Base-by-base conservation (phyloP, 495 filamentous ascomycete genomes). In the Aspergillus cristatus region DNA sequence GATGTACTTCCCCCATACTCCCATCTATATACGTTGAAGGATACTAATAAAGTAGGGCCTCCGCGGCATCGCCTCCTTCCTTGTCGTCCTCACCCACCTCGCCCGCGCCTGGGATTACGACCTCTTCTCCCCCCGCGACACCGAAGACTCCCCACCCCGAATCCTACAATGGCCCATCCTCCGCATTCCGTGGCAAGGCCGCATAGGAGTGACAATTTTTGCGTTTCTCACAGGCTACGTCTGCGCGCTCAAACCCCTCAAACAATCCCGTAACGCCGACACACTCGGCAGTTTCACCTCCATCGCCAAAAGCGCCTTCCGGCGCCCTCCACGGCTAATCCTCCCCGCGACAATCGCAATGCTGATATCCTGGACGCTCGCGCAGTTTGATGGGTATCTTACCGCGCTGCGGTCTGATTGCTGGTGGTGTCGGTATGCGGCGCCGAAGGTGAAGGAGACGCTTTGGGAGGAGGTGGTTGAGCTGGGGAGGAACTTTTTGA, bases 201-300 rank as follows among this genome's bases (percentile, higher is more conserved):
- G 74, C 36, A 65, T 80, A 18, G 77, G 79, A 34, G 76, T 83
- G 14, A 71, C 76, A 20, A 75, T 80, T 37, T 83, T 83, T 62
- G 67, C 72, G 34, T 71, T 83, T 41, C 65, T 83, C 28, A 79
- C 79, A 13, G 79, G 78, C 34, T 83, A 80, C 45, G 78, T 83
- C 16, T 80, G 76, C 50, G 75, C 78, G 6, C 53, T 83, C 28
- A 81, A 81, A 51, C 77, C 79, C 1, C 54, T 83, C 28, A 76
- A 78, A 34, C 68, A 75, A 35, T 62, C 63, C 24, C 72, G 72
- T 11, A 65, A 69, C 17, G 76, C 78, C 22, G 67, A 76, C 35
- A 54, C 54, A 18, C 57, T 74, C 20, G 65, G 51, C 1, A 71
- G 75, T 13, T 71, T 79, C 29, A 62, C 57, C 1, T 67, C 70